Evolutionary conservation across 352 stramenopile species (phyloP).

Genomic region (Phytophthora chlamydospora): DNA sequence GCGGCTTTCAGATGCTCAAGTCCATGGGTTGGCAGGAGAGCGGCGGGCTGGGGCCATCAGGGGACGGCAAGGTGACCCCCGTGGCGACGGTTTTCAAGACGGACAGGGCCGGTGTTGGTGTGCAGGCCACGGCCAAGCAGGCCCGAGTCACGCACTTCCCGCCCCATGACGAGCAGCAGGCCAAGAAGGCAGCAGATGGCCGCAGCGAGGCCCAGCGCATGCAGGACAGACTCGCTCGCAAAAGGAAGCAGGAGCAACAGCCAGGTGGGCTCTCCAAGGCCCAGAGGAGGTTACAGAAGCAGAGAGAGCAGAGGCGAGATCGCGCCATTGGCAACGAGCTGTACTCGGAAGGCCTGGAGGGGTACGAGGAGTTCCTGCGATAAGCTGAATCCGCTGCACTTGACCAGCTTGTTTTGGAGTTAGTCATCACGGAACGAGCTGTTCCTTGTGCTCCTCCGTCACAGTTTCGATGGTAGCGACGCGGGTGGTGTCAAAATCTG

Average conservation of each 20-base stretch:
- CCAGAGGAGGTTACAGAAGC: conserved; percentile 49
- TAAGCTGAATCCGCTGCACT: conserved; percentile 16
- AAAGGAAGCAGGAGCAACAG: conserved; percentile 47
- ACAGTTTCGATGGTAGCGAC: conserved; percentile 21
- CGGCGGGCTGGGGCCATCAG: conserved; percentile 40
- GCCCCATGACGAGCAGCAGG: conserved; percentile 43
- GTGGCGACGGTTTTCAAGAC: conserved; percentile 63
- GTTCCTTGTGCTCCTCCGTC: conserved; percentile 7
- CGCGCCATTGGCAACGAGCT: conserved; percentile 51
- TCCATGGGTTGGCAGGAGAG: conserved; percentile 64
- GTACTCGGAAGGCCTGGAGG: conserved; percentile 55
- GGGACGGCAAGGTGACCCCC: conserved; percentile 48
- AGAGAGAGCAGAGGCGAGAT: conserved; percentile 47
- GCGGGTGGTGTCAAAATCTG: conserved; percentile 7
- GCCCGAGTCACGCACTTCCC: conserved; percentile 51
- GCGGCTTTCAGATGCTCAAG: conserved; percentile 63
- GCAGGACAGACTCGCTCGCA: conserved; percentile 50
- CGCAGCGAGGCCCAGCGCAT: conserved; percentile 44
- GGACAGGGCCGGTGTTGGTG: conserved; percentile 48
- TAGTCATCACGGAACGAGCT: conserved; percentile 1
- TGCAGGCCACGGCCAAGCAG: conserved; percentile 31
- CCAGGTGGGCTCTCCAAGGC: conserved; percentile 24
- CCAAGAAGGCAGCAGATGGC: conserved; percentile 33
- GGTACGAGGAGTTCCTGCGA: conserved; percentile 62
- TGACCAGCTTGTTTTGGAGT: background rate